phyloP scores from a whole-genome alignment of 129 eudicot genomes.

The Artemisia tridentata region DNA sequence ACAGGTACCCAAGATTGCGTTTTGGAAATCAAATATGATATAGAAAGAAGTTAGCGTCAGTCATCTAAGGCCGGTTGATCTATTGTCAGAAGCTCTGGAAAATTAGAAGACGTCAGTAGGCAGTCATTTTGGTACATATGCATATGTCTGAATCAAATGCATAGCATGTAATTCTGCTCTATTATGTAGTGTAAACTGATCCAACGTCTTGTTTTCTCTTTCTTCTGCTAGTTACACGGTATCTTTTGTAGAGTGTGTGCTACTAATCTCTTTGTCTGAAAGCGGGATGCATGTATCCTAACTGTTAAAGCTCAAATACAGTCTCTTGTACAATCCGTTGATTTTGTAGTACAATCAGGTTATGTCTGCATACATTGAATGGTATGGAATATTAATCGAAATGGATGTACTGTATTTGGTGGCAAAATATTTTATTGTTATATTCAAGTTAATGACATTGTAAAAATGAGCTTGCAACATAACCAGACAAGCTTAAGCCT shows the following conservation, averaged over 20 bases:
- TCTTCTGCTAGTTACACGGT: background rate
- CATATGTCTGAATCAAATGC: background rate
- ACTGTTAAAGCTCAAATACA: no score
- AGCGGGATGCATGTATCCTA: no score
- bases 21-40: background rate
- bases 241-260: background rate
- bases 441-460: no score
- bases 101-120: background rate
- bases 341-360: no score
- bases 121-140: background rate
- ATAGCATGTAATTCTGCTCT: background rate
- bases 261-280: no score
- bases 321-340: no score
- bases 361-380: no score
- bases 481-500: no score
- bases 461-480: no score
- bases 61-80: background rate
- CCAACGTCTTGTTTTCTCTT: background rate
- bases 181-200: background rate
- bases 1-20: background rate
- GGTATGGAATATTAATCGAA: no score
- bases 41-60: background rate
- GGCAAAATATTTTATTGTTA: no score
- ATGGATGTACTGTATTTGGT: no score
- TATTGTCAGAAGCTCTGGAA: background rate